Conservation (phyloP, 768 basidiomycete species). For the Pisolithus albus region DNA sequence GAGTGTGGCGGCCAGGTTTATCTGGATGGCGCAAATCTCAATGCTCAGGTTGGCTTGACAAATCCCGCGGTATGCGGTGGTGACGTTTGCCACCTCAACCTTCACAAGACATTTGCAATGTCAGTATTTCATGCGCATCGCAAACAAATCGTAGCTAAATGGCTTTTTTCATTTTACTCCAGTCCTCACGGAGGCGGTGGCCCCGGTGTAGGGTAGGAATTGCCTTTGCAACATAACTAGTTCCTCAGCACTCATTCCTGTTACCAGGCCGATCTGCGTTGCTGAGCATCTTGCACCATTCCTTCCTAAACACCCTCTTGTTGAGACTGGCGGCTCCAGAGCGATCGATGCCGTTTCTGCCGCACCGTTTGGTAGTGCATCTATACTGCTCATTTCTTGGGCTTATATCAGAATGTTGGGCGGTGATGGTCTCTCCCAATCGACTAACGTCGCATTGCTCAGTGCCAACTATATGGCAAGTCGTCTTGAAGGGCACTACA, state of each 20-base stretch:
- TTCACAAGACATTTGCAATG: constrained; percentile 98
- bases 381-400: constrained; percentile 95
- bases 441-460: constrained; percentile 82
- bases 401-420: constrained; percentile 99
- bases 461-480: constrained; percentile 98
- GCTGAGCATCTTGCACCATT: constrained; percentile 92
- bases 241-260: constrained; percentile 1
- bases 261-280: constrained; percentile 78
- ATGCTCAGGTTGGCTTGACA: constrained; percentile 89
- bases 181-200: constrained; percentile 98
- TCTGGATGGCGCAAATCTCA: constrained; percentile 90
- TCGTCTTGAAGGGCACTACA: constrained; percentile 79
- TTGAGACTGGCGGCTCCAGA: constrained; percentile 56
- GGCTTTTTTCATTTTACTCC: background rate
- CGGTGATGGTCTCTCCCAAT: constrained; percentile 77
- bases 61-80: constrained; percentile 94
- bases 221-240: background rate
- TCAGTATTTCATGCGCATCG: constrained; percentile 29
- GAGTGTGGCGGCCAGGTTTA: constrained; percentile 96
- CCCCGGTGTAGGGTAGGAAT: constrained; percentile 80
- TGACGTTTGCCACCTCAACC: constrained; percentile 96
- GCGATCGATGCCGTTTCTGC: constrained; percentile 87
- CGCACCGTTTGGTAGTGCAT: constrained; percentile 91
- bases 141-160: background rate
- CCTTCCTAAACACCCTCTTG: constrained; percentile 80